A percentile compares a stretch with the other conserved stretches of the same genome.
These are phyloP conservation scores for Fusarium nurragi DNA, from an alignment of 2,329 filamentous ascomycete genomes.

Conservation along the genomic window DNA sequence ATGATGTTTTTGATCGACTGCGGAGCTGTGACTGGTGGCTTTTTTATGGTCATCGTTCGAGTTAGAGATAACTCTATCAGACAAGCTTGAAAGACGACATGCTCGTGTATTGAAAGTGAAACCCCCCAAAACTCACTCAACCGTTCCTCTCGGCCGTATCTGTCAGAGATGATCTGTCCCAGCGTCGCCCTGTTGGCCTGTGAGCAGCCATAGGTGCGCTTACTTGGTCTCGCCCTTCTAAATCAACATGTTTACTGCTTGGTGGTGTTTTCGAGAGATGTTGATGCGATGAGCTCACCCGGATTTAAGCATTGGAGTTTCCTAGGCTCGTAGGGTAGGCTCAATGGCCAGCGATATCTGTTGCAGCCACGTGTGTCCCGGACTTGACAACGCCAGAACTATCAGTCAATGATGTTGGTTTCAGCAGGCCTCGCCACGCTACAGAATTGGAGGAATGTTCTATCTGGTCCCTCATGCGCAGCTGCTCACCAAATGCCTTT, in stretches of 20 bases:
- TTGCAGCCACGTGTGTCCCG: not conserved
- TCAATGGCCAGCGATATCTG: not conserved
- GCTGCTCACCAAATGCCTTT: not conserved
- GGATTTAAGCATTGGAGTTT: not conserved
- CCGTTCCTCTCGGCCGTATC: not conserved
- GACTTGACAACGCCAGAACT: not conserved
- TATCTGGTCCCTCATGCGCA: not conserved
- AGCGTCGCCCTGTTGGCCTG: not conserved
- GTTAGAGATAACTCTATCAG: conserved; percentile 4
- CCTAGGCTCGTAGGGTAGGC: not conserved
- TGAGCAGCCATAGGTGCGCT: conserved; percentile 4
- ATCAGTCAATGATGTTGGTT: not conserved
- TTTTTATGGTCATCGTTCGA: not conserved
- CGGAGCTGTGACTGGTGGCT: not conserved
- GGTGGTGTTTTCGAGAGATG: not conserved
- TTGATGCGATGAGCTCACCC: not conserved
- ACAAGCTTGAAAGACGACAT: conserved; percentile 18
- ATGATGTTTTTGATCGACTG: conserved; percentile 3
- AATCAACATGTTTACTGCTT: not conserved
- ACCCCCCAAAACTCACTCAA: conserved; percentile 12
- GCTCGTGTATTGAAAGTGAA: conserved; percentile 15
- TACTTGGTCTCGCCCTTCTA: not conserved
- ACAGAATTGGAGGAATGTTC: not conserved
- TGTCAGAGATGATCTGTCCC: not conserved
- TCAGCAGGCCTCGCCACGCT: not conserved